These are phyloP conservation scores for Taiozyma sp. DNA, from an alignment of 1,139 yeast species.

Conservation along the genomic window DNA sequence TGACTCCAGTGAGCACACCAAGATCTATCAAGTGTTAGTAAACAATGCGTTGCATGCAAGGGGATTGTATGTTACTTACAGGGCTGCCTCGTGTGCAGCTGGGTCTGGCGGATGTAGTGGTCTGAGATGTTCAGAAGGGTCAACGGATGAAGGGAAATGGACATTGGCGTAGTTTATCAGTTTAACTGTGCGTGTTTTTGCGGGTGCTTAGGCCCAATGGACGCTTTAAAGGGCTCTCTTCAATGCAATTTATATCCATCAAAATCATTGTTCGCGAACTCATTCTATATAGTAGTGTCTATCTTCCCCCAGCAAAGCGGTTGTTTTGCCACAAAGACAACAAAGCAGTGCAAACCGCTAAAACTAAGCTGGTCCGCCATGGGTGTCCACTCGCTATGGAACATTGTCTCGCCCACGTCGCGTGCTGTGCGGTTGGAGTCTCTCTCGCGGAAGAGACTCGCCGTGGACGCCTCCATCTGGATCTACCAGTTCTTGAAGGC, in stretches of 20 bases:
- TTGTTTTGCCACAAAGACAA: background rate
- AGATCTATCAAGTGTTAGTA: background rate
- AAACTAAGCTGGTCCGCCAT: constrained; percentile 30
- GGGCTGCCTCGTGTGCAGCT: background rate
- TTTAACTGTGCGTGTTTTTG: too few relatives aligned
- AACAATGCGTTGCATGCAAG: background rate
- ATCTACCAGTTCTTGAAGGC: constrained; percentile 95
- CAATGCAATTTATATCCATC: too few relatives aligned
- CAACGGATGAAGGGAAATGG: background rate
- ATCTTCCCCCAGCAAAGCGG: too few relatives aligned
- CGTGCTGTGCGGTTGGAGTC: constrained; percentile 88
- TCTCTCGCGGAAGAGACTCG: constrained; percentile 66
- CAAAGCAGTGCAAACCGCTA: background rate
- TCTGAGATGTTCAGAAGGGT: background rate
- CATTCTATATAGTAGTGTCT: background rate
- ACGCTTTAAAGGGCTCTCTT: too few relatives aligned
- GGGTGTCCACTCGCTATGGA: constrained; percentile 99
- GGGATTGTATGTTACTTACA: background rate
- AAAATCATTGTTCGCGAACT: background rate
- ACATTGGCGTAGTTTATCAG: background rate
- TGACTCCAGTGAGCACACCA: constrained; percentile 5
- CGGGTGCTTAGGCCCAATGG: too few relatives aligned
- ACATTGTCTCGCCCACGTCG: constrained; percentile 84
- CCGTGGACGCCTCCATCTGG: constrained; percentile 99
- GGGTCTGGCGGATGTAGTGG: background rate